Percentiles rank a stretch among this genome's conserved stretches.
phyloP scores from a whole-genome alignment of 768 basidiomycete species.

The Podaxis rugospora region DNA sequence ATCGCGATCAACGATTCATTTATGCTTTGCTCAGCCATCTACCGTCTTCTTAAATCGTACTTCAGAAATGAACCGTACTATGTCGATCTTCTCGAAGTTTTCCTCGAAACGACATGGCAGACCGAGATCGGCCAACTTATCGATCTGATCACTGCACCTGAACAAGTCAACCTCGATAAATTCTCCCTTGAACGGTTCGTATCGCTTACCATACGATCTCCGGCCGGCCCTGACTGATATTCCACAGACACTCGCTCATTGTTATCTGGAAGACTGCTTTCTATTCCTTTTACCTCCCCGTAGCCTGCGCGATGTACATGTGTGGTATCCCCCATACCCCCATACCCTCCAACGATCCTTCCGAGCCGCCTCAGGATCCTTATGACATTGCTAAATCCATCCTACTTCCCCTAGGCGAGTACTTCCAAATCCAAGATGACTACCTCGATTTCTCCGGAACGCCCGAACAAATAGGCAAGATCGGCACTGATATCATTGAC shows the following conservation, averaged over 20 bases:
- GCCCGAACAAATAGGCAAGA: slow-evolving; percentile 91
- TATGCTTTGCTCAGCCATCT: slow-evolving; percentile 95
- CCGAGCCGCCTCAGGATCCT: slow-evolving; percentile 15
- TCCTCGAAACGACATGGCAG: slow-evolving; percentile 87
- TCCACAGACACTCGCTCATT: slow-evolving; percentile 76
- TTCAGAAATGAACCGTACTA: slow-evolving; percentile 62
- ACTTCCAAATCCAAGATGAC: slow-evolving; percentile 99
- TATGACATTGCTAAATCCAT: slow-evolving; percentile 78
- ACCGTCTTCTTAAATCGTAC: slow-evolving; percentile 72
- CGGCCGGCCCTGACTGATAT: background rate
- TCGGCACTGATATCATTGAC: slow-evolving; percentile 97
- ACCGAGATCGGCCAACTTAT: slow-evolving; percentile 97
- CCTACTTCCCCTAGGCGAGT: slow-evolving; percentile 90
- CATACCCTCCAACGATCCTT: slow-evolving; percentile 28
- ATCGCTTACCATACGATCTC: background rate
- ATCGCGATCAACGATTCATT: slow-evolving; percentile 96
- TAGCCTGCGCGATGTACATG: slow-evolving; percentile 89
- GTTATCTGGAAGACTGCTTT: slow-evolving; percentile 97
- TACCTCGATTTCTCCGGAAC: slow-evolving; percentile 90
- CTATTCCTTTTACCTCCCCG: slow-evolving; percentile 98
- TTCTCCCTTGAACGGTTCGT: slow-evolving; percentile 83
- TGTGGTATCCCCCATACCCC: slow-evolving; percentile 47
- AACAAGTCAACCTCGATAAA: slow-evolving; percentile 84
- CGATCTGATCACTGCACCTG: slow-evolving; percentile 93
- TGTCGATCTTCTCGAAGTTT: slow-evolving; percentile 84